Evolutionary conservation across 768 basidiomycete genomes (phyloP).

Genomic region (Suillus decipiens): DNA sequence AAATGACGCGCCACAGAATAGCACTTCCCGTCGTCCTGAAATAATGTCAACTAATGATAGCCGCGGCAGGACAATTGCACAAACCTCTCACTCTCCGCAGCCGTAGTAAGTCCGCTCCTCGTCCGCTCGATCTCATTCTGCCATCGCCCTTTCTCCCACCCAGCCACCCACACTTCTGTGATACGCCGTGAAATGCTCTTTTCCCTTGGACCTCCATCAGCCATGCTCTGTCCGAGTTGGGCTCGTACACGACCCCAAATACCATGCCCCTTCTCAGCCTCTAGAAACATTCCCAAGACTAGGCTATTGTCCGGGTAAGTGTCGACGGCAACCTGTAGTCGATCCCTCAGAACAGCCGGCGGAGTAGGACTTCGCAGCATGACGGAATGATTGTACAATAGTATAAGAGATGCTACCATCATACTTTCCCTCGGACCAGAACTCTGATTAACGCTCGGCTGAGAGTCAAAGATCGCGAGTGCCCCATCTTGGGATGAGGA

Average conservation of each 20-base stretch:
- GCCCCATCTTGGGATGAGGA: conserved; percentile 41
- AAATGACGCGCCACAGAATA: conserved; percentile 69
- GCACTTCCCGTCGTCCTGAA: conserved; percentile 66
- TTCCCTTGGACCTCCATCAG: conserved; percentile 37
- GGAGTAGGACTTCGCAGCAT: conserved; percentile 58
- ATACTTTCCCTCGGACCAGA: conserved; percentile 47
- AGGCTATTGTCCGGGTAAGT: conserved; percentile 71
- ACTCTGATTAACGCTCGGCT: conserved; percentile 20
- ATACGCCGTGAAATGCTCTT: conserved; percentile 62
- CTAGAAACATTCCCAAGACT: conserved; percentile 71
- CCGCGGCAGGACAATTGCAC: conserved; percentile 19
- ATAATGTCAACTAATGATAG: conserved; percentile 12
- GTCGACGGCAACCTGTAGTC: conserved; percentile 54
- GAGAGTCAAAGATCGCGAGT: conserved; percentile 39
- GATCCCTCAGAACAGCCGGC: conserved; percentile 57
- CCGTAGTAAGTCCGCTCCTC: conserved; percentile 59
- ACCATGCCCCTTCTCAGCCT: conserved; percentile 74
- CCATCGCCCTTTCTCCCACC: conserved; percentile 81
- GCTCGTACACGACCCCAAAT: conserved; percentile 73
- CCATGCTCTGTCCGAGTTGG: conserved; percentile 49
- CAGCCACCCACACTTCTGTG: conserved; percentile 75
- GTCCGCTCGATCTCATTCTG: conserved; percentile 69
- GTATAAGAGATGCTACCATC: conserved; percentile 52
- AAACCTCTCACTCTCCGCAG: conserved; percentile 70
- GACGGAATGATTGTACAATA: conserved; percentile 62